Conservation (phyloP, 2,329 filamentous ascomycete genomes). For the Atkinsonella texensis region DNA sequence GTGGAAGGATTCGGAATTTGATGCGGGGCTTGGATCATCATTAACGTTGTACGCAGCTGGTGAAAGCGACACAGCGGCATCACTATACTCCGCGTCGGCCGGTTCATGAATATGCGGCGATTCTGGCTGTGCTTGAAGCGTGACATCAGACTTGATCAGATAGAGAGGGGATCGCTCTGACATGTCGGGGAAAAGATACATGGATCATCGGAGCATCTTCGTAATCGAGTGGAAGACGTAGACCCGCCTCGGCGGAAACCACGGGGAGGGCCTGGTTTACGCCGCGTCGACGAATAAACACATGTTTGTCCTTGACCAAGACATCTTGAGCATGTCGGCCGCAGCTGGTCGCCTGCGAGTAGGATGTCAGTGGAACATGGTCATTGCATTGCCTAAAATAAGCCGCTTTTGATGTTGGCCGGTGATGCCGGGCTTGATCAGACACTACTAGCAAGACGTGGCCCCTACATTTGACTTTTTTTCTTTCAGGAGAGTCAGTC, state of each 20-base stretch:
- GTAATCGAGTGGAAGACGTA: not conserved
- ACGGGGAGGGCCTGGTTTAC: constrained; percentile 6
- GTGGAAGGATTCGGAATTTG: not conserved
- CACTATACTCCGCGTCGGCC: not conserved
- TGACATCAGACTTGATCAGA: not conserved
- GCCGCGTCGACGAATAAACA: constrained; percentile 7
- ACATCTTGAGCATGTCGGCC: constrained; percentile 8
- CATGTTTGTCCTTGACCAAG: constrained; percentile 5
- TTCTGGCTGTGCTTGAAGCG: not conserved
- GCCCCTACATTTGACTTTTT: constrained; percentile 8
- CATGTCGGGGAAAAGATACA: not conserved
- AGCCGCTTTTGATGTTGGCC: not conserved
- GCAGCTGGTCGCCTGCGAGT: constrained; percentile 5
- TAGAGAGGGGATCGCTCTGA: not conserved
- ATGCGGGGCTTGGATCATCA: not conserved
- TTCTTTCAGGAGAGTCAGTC: not conserved
- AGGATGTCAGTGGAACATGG: not conserved
- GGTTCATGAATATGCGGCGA: not conserved
- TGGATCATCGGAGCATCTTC: not conserved
- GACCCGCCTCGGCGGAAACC: constrained; percentile 3
- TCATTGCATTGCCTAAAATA: not conserved
- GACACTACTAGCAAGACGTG: no score
- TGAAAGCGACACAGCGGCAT: not conserved
- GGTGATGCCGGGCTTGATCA: no score
- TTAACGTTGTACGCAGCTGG: not conserved